phyloP scores from a whole-genome alignment of 352 stramenopile genomes.

The Nothophytophthora sp. region DNA sequence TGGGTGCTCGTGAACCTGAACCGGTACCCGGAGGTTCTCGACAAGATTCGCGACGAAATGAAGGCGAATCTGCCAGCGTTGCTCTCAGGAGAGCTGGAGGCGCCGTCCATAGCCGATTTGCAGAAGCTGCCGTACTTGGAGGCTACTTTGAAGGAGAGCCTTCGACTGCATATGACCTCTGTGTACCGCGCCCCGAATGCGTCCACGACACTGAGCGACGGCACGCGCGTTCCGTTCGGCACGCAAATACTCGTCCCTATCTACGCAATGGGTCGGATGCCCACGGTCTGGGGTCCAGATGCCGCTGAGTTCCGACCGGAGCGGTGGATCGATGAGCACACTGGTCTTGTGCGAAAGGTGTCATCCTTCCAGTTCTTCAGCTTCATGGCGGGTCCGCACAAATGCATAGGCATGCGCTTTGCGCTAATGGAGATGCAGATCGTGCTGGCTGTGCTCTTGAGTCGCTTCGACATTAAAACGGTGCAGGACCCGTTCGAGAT shows the following conservation, averaged over 20 bases:
- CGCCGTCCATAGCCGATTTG: constrained; percentile 34
- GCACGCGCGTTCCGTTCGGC: too few species aligned
- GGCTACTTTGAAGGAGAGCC: constrained; percentile 47
- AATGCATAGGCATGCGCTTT: constrained; percentile 56
- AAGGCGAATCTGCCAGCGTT: constrained; percentile 22
- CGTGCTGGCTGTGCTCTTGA: constrained; percentile 33
- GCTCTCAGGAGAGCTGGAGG: constrained; percentile 5
- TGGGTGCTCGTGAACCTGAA: constrained; percentile 54
- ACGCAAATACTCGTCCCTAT: constrained; percentile 31
- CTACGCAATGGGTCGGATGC: constrained; percentile 3
- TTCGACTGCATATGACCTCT: constrained; percentile 51
- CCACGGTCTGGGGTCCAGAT: constrained; percentile 5
- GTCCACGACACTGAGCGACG: constrained; percentile 44
- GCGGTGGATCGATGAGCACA: constrained; percentile 6
- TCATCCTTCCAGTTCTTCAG: constrained; percentile 51
- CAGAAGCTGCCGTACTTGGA: constrained; percentile 52
- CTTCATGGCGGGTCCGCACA: constrained; percentile 55
- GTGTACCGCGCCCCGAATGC: constrained; percentile 32
- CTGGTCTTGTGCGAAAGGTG: constrained; percentile 1
- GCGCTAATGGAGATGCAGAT: constrained; percentile 64
- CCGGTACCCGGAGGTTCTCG: constrained; percentile 29
- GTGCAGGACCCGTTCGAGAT: constrained; percentile 22
- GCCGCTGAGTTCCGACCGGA: constrained; percentile 6
- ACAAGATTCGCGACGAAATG: constrained; percentile 47
- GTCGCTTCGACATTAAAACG: constrained; percentile 34